These are phyloP conservation scores for Fusarium sororula DNA, from an alignment of 2,329 filamentous ascomycete genomes.

Conservation along the genomic window DNA sequence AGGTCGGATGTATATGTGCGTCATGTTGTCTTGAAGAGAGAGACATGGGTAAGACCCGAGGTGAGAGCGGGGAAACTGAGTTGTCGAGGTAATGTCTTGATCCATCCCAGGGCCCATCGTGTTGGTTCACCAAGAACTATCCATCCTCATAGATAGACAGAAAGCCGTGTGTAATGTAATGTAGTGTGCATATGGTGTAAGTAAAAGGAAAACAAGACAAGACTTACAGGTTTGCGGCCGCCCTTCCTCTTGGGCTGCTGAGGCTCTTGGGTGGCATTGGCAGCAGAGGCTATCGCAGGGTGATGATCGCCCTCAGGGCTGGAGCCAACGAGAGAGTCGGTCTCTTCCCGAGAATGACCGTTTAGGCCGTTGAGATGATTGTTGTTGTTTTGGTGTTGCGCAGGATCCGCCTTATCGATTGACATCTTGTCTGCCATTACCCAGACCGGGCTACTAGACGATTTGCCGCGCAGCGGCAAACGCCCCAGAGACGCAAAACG, in stretches of 20 bases:
- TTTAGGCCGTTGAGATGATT: slow-evolving; percentile 43
- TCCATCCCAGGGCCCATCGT: background rate
- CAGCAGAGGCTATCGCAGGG: slow-evolving; percentile 45
- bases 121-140: background rate
- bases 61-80: slow-evolving; percentile 12
- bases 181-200: background rate
- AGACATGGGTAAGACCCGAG: background rate
- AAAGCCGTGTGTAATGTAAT: background rate
- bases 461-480: slow-evolving; percentile 51
- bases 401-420: slow-evolving; percentile 63
- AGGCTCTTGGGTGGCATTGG: slow-evolving; percentile 57
- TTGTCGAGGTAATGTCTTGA: background rate
- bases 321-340: slow-evolving; percentile 69
- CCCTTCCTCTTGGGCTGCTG: slow-evolving; percentile 93
- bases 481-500: slow-evolving; percentile 50
- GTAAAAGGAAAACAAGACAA: slow-evolving; percentile 48
- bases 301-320: slow-evolving; percentile 65
- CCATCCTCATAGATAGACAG: background rate
- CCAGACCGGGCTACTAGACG: slow-evolving; percentile 44
- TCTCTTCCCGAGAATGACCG: slow-evolving; percentile 61
- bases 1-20: background rate
- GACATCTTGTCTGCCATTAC: slow-evolving; percentile 74
- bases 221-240: slow-evolving; percentile 89
- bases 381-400: slow-evolving; percentile 47
- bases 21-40: slow-evolving; percentile 13